A percentile compares a stretch with the other conserved stretches of the same genome.
phyloP scores from a whole-genome alignment of 108 stramenopile genomes.

The Cyclotella choctawhatcheeana region DNA sequence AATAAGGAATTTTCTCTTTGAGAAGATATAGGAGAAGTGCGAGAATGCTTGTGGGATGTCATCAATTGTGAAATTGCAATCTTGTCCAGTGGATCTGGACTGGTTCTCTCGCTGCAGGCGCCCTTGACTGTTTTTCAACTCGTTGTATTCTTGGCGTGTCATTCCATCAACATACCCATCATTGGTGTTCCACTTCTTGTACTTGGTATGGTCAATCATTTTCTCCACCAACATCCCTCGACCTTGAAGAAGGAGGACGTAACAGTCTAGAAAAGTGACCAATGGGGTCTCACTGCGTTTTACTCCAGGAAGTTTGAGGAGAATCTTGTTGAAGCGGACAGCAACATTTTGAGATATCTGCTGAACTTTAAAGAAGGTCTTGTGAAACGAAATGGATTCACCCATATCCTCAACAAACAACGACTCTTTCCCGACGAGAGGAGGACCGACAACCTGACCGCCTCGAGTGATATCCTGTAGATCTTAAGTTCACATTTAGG shows the following conservation, averaged over 20 bases:
- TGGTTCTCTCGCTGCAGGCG: neutral
- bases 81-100: neutral
- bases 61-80: constrained; percentile 11
- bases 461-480: constrained; percentile 35
- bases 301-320: constrained; percentile 30
- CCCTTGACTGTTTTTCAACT: neutral
- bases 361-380: constrained; percentile 39
- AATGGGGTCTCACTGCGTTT: constrained; percentile 11
- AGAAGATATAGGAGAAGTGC: constrained; percentile 52
- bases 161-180: constrained; percentile 32
- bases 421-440: constrained; percentile 63
- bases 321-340: constrained; percentile 15
- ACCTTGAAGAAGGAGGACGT: constrained; percentile 37
- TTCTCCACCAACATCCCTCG: constrained; percentile 50
- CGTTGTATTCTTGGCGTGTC: neutral
- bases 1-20: constrained; percentile 45
- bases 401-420: constrained; percentile 33
- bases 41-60: constrained; percentile 62
- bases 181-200: constrained; percentile 56
- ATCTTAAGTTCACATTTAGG: constrained; percentile 14
- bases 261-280: constrained; percentile 53
- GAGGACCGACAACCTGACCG: constrained; percentile 39
- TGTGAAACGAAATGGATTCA: constrained; percentile 34
- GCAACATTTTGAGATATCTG: constrained; percentile 29
- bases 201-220: constrained; percentile 39